phyloP scores from a whole-genome alignment of 495 filamentous ascomycete genomes.

The Podospora appendiculata region DNA sequence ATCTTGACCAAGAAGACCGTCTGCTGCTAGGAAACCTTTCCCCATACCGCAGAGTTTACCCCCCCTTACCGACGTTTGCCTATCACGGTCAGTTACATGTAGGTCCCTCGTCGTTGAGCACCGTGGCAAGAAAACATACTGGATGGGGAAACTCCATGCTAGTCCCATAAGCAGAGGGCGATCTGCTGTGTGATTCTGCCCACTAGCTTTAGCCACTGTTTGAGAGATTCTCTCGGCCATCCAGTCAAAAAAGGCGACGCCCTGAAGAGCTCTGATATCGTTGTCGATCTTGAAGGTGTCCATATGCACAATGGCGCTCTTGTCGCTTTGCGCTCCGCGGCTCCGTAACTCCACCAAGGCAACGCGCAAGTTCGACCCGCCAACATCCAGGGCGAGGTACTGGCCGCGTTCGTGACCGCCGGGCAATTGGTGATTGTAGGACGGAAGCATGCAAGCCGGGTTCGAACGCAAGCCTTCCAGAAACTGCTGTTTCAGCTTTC shows the following conservation, averaged over 20 bases:
- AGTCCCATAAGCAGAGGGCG: slow-evolving; percentile 53
- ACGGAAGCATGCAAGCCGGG: slow-evolving; percentile 48
- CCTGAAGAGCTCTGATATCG: slow-evolving; percentile 34
- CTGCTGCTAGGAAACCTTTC: slow-evolving; percentile 61
- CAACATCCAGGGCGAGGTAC: slow-evolving; percentile 54
- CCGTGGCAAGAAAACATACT: slow-evolving; percentile 41
- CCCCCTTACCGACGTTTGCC: slow-evolving; percentile 68
- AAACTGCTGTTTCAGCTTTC: slow-evolving; percentile 40
- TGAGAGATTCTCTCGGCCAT: slow-evolving; percentile 70
- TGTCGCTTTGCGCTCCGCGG: slow-evolving; percentile 18
- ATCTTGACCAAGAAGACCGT: slow-evolving; percentile 43
- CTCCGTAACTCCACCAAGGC: slow-evolving; percentile 63
- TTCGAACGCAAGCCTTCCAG: slow-evolving; percentile 36
- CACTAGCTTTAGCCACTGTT: slow-evolving; percentile 31
- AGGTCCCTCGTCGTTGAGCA: no score
- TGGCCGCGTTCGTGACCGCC: slow-evolving; percentile 61
- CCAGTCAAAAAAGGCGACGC: slow-evolving; percentile 65
- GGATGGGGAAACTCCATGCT: slow-evolving; percentile 84
- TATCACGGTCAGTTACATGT: slow-evolving; percentile 29
- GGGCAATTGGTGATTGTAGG: slow-evolving; percentile 66
- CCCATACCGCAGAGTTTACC: slow-evolving; percentile 78
- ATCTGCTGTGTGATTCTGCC: slow-evolving; percentile 17
- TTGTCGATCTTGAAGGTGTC: slow-evolving; percentile 44
- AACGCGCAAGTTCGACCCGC: slow-evolving; percentile 74
- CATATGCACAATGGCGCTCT: slow-evolving; percentile 36